Evolutionary conservation across 2,329 filamentous ascomycete species (phyloP), one percentile per base, ranked within the genome.

Genomic region (Apiospora marii): DNA sequence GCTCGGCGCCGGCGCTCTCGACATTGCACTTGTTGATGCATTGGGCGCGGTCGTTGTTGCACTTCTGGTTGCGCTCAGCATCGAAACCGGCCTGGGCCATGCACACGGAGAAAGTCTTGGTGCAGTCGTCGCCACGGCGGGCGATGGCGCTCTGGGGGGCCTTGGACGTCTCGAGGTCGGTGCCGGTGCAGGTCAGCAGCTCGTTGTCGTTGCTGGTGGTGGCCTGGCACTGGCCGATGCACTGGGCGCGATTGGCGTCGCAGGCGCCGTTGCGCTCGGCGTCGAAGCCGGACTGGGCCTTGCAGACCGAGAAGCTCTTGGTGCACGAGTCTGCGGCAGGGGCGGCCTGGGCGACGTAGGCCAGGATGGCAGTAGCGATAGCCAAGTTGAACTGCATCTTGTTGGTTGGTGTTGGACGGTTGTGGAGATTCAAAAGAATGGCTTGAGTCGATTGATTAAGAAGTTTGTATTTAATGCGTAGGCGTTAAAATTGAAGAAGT

Each of bases 311-410:
- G n/a, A n/a, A n/a, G n/a, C n/a, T n/a, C n/a, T n/a, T n/a, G n/a
- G n/a, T n/a, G n/a, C n/a, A n/a, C n/a, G n/a, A n/a, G n/a, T n/a
- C n/a, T n/a, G n/a, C n/a, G n/a, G n/a, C n/a, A n/a, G n/a, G 53
- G 53, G 53, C 53, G n/a, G 53, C 53, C 53, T 61, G 53, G 53
- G 53, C 53, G n/a, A 34, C 34, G 53, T 34, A 61, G 53, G 53
- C 53, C 53, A 61, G 22, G 53, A 61, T 61, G 53, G 53, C 53
- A n/a, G 53, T 34, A 34, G 53, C 53, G 24, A 61, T 61, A 30
- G 53, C 53, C 24, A 61, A 27, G 53, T 61, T 61, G 53, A 61
- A 61, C 53, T 61, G 53, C 53, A 61, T 61, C 53, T 61, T 61
- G 24, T 61, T 19, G 53, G 24, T 30, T 61, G 8, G 41, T 43